Base-by-base conservation (phyloP, 2,329 filamentous ascomycete species). In the Talaromyces funiculosus region DNA sequence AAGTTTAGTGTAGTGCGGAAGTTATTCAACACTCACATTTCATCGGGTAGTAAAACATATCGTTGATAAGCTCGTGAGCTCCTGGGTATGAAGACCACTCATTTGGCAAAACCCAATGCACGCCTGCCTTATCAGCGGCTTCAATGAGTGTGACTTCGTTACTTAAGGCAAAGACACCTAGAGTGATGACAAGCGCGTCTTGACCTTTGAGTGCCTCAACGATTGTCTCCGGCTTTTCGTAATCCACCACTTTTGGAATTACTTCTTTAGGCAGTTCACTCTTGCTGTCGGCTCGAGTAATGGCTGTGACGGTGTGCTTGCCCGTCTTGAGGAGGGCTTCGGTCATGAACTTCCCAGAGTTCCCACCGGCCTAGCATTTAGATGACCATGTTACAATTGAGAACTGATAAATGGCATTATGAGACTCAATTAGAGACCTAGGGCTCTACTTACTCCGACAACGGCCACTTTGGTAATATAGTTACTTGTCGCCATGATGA, bases 91-190 rank as follows among this genome's bases (percentile, higher is more conserved):
- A 60, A 14, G 61, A 72, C 24, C 71, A 72, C n/a, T 72, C 72
- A 64, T 85, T 86, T 1, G 84, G 84, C 67, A 86, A 74, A 49
- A 86, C 66, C 66, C 80, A 85, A 1, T 77, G 75, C 2, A 87
- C 76, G 2, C 80, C 79, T 0, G 84, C 83, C 38, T 79, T 77
- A 5, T 78, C 80, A 0, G 84, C 84, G 0, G 84, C 84, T 9
- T 75, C 69, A 62, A 86, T 72, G 18, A 86, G 73, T 9, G 33
- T 42, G 57, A 66, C 67, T 42, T 77, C 77, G 8, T 80, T 79
- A 0, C 62, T 69, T 0, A 81, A 74, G 0, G 80, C 82, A 0
- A 54, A 70, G 2, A 72, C 67, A 10, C 75, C 63, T 60, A 86
- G 67, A 14, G 83, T 84, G 57, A 86, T 85, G 65, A 85, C 73